Conservation (phyloP, 768 basidiomycete genomes). For the Crepidotus variabilis region DNA sequence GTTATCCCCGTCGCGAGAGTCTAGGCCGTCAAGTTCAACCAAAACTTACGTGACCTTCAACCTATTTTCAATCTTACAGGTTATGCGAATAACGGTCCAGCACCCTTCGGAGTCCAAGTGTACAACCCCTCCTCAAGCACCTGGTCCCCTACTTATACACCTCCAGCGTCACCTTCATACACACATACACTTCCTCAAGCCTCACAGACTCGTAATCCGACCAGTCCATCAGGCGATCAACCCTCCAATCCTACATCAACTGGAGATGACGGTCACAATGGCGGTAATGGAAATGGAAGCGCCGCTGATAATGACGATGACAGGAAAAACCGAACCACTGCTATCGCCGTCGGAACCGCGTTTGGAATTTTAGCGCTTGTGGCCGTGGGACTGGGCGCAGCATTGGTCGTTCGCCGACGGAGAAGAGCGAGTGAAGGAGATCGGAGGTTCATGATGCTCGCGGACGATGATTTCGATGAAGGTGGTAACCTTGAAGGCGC, state of each 20-base stretch:
- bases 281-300: slow-evolving; percentile 17
- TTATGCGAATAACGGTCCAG: slow-evolving; percentile 47
- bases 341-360: slow-evolving; percentile 58
- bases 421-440: slow-evolving; percentile 14
- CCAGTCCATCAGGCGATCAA: slow-evolving; percentile 10
- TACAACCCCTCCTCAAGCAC: slow-evolving; percentile 43
- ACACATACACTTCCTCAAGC: slow-evolving; percentile 32
- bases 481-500: slow-evolving; percentile 7
- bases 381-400: slow-evolving; percentile 32
- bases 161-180: slow-evolving; percentile 26
- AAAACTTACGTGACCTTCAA: too few relatives aligned
- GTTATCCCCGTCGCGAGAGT: slow-evolving; percentile 17
- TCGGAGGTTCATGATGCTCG: slow-evolving; percentile 25
- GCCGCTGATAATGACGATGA: slow-evolving; percentile 5
- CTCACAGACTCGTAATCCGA: slow-evolving; percentile 21
- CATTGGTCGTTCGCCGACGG: slow-evolving; percentile 38
- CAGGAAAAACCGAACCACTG: slow-evolving; percentile 25
- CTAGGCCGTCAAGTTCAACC: too few relatives aligned
- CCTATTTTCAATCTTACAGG: slow-evolving; percentile 26
- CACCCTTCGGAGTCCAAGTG: slow-evolving; percentile 50
- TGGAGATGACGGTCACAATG: slow-evolving; percentile 12
- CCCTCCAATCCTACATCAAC: slow-evolving; percentile 20
- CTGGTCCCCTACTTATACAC: slow-evolving; percentile 39
- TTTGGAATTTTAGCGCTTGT: slow-evolving; percentile 59
- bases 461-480: slow-evolving; percentile 18